These are phyloP conservation scores for Neoboletus subvelutipes DNA, from an alignment of 768 basidiomycete genomes.

Conservation along the genomic window DNA sequence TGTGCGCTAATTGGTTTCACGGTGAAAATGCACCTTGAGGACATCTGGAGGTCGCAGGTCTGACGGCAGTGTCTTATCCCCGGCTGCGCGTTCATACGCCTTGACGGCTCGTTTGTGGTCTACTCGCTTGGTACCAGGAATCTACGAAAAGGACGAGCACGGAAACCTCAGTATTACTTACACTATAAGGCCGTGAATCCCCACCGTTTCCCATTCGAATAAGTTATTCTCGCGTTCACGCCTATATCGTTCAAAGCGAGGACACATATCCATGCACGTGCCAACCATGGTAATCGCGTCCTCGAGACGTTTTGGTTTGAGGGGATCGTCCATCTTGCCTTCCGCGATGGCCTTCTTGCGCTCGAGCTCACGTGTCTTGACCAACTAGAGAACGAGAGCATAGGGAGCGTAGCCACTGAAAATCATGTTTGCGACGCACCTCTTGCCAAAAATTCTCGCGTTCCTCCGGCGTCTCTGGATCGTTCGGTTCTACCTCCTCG, in stretches of 20 bases:
- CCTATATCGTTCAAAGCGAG: constrained; percentile 88
- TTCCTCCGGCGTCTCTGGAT: constrained; percentile 59
- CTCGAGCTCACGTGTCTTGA: constrained; percentile 71
- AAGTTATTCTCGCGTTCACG: constrained; percentile 88
- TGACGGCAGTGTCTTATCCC: constrained; percentile 87
- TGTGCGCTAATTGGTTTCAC: not conserved
- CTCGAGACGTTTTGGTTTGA: constrained; percentile 74
- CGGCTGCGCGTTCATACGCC: constrained; percentile 91
- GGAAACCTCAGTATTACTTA: constrained; percentile 8
- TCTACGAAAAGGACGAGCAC: constrained; percentile 49
- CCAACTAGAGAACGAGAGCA: constrained; percentile 45
- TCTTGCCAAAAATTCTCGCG: constrained; percentile 70
- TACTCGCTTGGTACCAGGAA: constrained; percentile 80
- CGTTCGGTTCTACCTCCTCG: constrained; percentile 43
- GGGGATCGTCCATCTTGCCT: constrained; percentile 87
- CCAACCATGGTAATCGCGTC: constrained; percentile 93
- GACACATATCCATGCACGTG: constrained; percentile 93
- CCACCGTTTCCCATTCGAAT: constrained; percentile 80
- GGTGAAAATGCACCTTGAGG: constrained; percentile 55
- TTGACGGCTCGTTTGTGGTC: constrained; percentile 89
- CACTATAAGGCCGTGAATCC: constrained; percentile 23
- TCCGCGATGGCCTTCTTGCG: constrained; percentile 72
- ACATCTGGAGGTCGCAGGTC: constrained; percentile 87
- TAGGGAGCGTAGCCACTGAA: constrained; percentile 21
- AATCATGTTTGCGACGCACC: constrained; percentile 42